phyloP scores from a whole-genome alignment of 441 rosid species.

The Theobroma grandiflorum region DNA sequence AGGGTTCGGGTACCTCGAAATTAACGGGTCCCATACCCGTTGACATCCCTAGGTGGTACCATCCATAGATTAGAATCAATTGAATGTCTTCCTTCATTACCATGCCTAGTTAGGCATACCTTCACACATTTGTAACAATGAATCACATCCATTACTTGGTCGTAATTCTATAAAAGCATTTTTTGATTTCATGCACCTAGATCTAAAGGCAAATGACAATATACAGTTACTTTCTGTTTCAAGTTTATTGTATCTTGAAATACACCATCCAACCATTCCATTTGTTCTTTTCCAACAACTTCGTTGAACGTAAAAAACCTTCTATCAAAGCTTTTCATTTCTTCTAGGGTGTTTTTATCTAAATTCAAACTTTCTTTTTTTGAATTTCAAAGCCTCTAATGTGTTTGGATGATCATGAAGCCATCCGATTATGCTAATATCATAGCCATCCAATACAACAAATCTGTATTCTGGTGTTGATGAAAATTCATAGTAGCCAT shows the following conservation, averaged over 20 bases:
- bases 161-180: slow-evolving; percentile 85
- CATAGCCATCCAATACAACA: slow-evolving; percentile 85
- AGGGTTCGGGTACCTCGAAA: too few relatives aligned
- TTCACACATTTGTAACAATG: slow-evolving; percentile 73
- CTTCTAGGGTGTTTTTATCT: slow-evolving; percentile 82
- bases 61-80: slow-evolving; percentile 48
- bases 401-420: slow-evolving; percentile 76
- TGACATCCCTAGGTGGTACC: too few relatives aligned
- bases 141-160: slow-evolving; percentile 79
- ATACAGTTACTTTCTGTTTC: slow-evolving; percentile 75
- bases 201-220: slow-evolving; percentile 84
- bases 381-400: slow-evolving; percentile 68
- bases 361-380: slow-evolving; percentile 69
- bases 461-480: slow-evolving; percentile 74
- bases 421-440: slow-evolving; percentile 90
- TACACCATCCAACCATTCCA: slow-evolving; percentile 75
- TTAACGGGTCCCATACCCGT: too few relatives aligned
- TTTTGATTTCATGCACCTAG: slow-evolving; percentile 56
- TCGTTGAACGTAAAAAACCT: slow-evolving; percentile 93
- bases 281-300: slow-evolving; percentile 81
- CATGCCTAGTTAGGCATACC: slow-evolving; percentile 86
- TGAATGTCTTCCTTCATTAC: slow-evolving; percentile 76
- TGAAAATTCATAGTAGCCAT: slow-evolving; percentile 85
- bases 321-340: slow-evolving; percentile 67
- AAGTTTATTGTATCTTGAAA: slow-evolving; percentile 68